Evolutionary conservation across 1,139 yeast genomes (phyloP).

Genomic region (Hanseniaspora uvarum): DNA sequence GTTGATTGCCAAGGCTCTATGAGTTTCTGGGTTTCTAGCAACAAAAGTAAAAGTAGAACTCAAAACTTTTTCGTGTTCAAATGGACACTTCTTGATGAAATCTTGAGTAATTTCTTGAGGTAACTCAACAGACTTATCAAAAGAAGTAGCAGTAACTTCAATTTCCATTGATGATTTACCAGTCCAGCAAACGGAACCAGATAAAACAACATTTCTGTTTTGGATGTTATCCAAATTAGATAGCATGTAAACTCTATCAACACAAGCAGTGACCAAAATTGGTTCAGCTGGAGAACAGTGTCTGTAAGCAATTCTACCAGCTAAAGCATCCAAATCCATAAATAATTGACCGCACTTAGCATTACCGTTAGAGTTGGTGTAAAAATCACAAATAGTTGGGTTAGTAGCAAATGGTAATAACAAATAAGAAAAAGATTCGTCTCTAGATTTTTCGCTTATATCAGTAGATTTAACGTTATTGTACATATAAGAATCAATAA

Average conservation of each 20-base stretch:
- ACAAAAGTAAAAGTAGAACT: slow-evolving; percentile 91
- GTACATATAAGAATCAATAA: slow-evolving; percentile 58
- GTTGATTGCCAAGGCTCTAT: slow-evolving; percentile 76
- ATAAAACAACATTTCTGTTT: slow-evolving; percentile 65
- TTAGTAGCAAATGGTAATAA: slow-evolving; percentile 77
- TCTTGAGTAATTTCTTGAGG: slow-evolving; percentile 32
- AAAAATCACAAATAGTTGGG: slow-evolving; percentile 71
- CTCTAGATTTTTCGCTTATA: slow-evolving; percentile 61
- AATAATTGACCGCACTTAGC: slow-evolving; percentile 83
- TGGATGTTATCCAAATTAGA: slow-evolving; percentile 72
- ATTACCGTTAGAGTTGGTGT: slow-evolving; percentile 79
- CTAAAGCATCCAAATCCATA: slow-evolving; percentile 82
- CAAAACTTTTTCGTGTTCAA: slow-evolving; percentile 44
- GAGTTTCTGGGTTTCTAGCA: slow-evolving; percentile 85
- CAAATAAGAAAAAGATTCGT: slow-evolving; percentile 65
- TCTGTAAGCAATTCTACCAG: slow-evolving; percentile 76
- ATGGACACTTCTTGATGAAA: slow-evolving; percentile 34
- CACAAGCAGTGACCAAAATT: slow-evolving; percentile 87
- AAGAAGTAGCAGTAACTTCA: slow-evolving; percentile 76
- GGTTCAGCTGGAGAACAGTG: slow-evolving; percentile 89
- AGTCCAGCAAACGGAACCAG: slow-evolving; percentile 88
- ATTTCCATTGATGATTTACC: slow-evolving; percentile 94
- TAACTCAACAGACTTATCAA: slow-evolving; percentile 37
- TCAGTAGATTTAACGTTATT: slow-evolving; percentile 64
- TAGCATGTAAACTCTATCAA: slow-evolving; percentile 80